Conservation (phyloP, 1,284 basidiomycete species). For the Leccinum variabile region DNA sequence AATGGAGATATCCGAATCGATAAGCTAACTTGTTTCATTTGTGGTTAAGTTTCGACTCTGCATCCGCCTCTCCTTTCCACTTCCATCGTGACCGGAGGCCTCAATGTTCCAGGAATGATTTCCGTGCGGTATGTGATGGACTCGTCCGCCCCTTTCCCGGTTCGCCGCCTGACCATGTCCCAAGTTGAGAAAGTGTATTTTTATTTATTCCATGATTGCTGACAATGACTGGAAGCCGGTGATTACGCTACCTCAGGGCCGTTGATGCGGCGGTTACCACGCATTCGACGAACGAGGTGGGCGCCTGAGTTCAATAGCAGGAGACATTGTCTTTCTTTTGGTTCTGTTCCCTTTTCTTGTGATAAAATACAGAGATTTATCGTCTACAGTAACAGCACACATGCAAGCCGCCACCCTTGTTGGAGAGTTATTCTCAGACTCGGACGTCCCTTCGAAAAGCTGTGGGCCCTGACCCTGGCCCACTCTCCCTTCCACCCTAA, state of each 20-base stretch:
- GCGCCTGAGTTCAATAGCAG: not conserved
- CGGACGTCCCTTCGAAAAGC: conserved; percentile 5
- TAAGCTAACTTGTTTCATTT: conserved; percentile 19
- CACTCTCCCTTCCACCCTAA: not conserved
- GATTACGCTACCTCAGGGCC: conserved; percentile 21
- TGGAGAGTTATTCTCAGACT: conserved; percentile 10
- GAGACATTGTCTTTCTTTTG: not conserved
- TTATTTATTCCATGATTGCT: not conserved
- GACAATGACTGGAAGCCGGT: conserved; percentile 12
- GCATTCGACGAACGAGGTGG: not conserved
- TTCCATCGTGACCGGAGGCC: not conserved
- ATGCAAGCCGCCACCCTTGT: conserved; percentile 2
- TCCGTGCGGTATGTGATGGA: not conserved
- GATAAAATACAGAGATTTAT: not conserved
- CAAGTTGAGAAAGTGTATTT: not conserved
- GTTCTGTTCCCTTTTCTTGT: not conserved
- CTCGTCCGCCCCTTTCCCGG: not conserved
- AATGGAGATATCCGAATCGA: conserved; percentile 28
- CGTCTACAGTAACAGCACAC: conserved; percentile 1
- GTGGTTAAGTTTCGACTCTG: conserved; percentile 13
- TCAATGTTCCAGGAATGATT: not conserved
- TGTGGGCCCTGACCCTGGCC: not conserved
- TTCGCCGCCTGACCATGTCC: not conserved
- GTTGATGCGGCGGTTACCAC: conserved; percentile 10
- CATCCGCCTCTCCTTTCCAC: not conserved